phyloP scores from a whole-genome alignment of 2,329 filamentous ascomycete species.

The Byssoonygena ceratinophila region DNA sequence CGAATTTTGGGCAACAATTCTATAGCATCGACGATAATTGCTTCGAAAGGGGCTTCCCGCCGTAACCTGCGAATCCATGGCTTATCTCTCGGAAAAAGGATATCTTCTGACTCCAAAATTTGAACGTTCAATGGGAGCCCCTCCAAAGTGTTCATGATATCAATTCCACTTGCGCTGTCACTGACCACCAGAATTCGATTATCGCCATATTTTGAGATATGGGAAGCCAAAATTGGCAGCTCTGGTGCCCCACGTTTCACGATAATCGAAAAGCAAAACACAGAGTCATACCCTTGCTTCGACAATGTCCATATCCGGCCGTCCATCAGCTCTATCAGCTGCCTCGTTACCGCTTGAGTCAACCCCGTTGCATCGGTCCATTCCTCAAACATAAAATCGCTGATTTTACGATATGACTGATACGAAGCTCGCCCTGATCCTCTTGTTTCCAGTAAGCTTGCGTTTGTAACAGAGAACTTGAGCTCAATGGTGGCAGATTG shows the following conservation, averaged over 20 bases:
- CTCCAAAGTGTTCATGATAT: background rate
- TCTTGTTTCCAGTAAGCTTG: background rate
- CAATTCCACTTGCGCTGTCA: background rate
- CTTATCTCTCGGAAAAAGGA: background rate
- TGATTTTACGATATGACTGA: background rate
- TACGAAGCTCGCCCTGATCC: background rate
- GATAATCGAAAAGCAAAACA: background rate
- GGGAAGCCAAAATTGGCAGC: background rate
- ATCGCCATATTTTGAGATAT: background rate
- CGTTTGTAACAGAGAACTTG: background rate
- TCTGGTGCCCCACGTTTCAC: background rate
- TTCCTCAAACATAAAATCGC: background rate
- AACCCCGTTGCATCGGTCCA: conserved; percentile 4
- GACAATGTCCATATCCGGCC: background rate
- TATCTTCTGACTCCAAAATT: background rate
- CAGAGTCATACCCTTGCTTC: background rate
- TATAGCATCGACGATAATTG: conserved; percentile 1
- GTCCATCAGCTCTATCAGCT: conserved; percentile 2
- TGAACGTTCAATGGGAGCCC: background rate
- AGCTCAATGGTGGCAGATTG: background rate
- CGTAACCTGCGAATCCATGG: background rate
- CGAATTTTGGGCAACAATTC: background rate
- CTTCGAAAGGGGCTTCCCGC: background rate
- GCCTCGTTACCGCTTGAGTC: background rate
- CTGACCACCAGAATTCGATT: conserved; percentile 3